Evolutionary conservation across 177 flowering plant species (phyloP).

Genomic region (Vitis hybrid): DNA sequence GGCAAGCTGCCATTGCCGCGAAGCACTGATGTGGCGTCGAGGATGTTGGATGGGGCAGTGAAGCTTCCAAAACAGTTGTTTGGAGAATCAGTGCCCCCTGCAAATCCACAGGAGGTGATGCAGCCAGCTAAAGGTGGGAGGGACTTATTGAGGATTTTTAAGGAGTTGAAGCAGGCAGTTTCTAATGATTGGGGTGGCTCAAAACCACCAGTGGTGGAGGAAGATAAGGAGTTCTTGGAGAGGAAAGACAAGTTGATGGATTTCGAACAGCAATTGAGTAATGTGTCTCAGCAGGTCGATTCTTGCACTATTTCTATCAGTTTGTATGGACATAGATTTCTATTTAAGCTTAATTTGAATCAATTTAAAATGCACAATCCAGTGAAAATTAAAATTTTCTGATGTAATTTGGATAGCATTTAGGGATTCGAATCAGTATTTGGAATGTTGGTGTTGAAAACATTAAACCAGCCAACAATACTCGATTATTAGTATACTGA

Average conservation of each 20-base stretch:
- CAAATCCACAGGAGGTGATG: slow-evolving; percentile 55
- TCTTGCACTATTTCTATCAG: not conserved
- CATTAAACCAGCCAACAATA: too few species aligned
- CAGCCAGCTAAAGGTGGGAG: slow-evolving; percentile 95
- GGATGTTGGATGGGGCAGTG: slow-evolving; percentile 94
- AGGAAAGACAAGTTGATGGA: slow-evolving; percentile 77
- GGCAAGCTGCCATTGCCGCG: slow-evolving; percentile 75
- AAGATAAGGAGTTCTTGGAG: slow-evolving; percentile 90
- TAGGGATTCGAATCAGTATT: too few species aligned
- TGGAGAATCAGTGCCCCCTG: slow-evolving; percentile 46
- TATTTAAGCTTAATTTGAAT: too few species aligned
- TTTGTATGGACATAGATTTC: too few species aligned
- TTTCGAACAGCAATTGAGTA: slow-evolving; percentile 77
- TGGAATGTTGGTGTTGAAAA: too few species aligned
- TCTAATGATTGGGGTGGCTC: slow-evolving; percentile 87
- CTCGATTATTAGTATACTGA: too few species aligned
- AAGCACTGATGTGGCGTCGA: slow-evolving; percentile 77
- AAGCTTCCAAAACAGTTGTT: slow-evolving; percentile 86
- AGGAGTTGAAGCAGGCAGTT: slow-evolving; percentile 87
- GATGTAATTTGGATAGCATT: too few species aligned
- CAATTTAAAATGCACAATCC: too few species aligned
- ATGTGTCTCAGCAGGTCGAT: slow-evolving; percentile 78
- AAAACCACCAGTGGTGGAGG: slow-evolving; percentile 70
- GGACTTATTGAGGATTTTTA: slow-evolving; percentile 83
- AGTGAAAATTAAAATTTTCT: too few species aligned